Evolutionary conservation across 495 filamentous ascomycete species (phyloP), one percentile per base, ranked within the genome.

Genomic region (Talaromyces proteolyticus): DNA sequence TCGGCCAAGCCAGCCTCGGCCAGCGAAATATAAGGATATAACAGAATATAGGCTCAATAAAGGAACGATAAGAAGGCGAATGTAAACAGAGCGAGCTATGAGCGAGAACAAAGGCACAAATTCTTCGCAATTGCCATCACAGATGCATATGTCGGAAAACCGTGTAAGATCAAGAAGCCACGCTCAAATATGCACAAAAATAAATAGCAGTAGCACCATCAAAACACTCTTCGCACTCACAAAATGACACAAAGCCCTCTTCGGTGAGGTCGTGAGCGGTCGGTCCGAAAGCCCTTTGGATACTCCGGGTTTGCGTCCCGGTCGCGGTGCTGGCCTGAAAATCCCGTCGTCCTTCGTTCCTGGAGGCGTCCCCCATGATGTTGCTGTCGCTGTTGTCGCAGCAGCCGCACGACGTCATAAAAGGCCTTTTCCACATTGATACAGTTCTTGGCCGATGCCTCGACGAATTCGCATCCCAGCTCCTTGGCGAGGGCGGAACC

Each of bases 401-500:
- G 72, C 59, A 91, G 86, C 50, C 94, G 78, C 19, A 98, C 93
- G 11, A 98, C 94, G 58, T 98, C 93, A 69, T 95, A 96, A 63
- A 98, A 98, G 2, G 93, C 94, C 74, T 92, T 95, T 63, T 98
- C 93, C 21, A 98, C 93, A 60, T 98, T 97, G 73, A 96, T 89
- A 74, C 93, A 96, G 61, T 95, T 96, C 74, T 97, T 96, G n/a
- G 93, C 93, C 12, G 92, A 96, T 4, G 93, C 93, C 66, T 97
- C 93, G 50, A 97, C 91, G 59, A 97, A 98, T 52, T 97, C 93
- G 67, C 93, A 98, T 44, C 88, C 89, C 29, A 98, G 75, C 61
- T 96, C 89, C 61, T 89, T 87, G 36, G 93, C 94, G 17, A 97
- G 68, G 20, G 89, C 89, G 51, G 89, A 88, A 4, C 93, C 93